Evolutionary conservation across 768 basidiomycete genomes (phyloP), one percentile per base, ranked within the genome.

Genomic region (Strobilomyces echinocephalus): DNA sequence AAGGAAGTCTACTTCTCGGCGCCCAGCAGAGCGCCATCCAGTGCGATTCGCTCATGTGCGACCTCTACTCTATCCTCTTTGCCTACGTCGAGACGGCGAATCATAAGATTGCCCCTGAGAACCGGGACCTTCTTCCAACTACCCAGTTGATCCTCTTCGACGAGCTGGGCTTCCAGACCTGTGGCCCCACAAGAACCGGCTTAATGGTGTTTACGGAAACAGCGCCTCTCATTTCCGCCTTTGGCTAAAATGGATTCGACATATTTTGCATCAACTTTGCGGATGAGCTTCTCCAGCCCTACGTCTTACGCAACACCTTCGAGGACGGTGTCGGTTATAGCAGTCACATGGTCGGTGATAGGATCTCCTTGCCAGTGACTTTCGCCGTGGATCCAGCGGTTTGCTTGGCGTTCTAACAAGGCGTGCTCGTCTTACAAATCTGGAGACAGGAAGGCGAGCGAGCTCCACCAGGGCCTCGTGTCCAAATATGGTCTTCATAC

Each of bases 81-180:
- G 84, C 91, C 1, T 95, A 84, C 49, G 87, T 92, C 30, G 93
- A 95, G 70, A 88, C 88, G 0, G 85, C 84, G 56, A 95, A 95
- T 62, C 86, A 91, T 63, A 81, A 83, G 56, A 67, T 93, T 3
- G 79, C 83, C 3, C 82, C 86, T 2, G 66, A 70, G 52, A 66
- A 77, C 24, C 79, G 82, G 42, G 84, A 85, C 16, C 67, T 76
- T 0, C 74, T 78, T 11, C 79, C 84, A 3, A 61, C 77, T 2
- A 81, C 84, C 0, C 87, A 88, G 67, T 81, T 95, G 60, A 65
- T 86, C 50, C 66, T 91, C 8, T 76, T 93, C 36, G 93, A 95
- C 63, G 79, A 85, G 43, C 84, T 93, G 0, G 93, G 93, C 2
- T 93, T 82, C 71, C 88, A 91, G 67, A 83, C 84, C 3, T 83